Conservation (phyloP, 768 basidiomycete species). For the Phanerochaete carnosa region DNA sequence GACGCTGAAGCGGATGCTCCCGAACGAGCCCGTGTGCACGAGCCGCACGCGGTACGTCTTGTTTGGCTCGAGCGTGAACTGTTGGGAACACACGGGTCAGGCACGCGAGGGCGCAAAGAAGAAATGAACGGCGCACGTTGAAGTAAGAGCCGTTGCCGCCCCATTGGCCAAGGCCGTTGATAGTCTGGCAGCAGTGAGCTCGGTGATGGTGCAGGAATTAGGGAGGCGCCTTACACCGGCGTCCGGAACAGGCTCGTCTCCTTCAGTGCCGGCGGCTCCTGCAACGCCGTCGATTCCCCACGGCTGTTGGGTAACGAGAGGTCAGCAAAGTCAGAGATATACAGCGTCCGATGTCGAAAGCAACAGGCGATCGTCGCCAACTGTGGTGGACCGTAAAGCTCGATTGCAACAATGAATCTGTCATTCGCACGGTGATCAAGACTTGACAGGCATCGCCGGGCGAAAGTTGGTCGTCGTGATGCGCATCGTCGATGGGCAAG, state of each 20-base stretch:
- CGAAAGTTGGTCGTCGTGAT: no score
- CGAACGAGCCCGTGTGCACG: conserved; percentile 46
- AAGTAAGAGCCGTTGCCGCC: conserved; percentile 28
- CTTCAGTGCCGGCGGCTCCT: no score
- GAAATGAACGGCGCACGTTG: conserved; percentile 17
- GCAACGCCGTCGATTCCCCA: conserved; percentile 28
- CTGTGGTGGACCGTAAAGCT: no score
- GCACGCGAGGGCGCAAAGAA: neutral
- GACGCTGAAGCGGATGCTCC: conserved; percentile 41
- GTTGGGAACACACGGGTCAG: conserved; percentile 16
- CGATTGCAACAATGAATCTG: no score
- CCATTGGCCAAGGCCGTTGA: conserved; percentile 35
- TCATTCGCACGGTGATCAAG: no score
- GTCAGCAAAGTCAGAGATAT: no score
- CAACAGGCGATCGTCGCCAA: no score
- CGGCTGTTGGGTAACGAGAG: conserved; percentile 13
- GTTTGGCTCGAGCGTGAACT: conserved; percentile 36
- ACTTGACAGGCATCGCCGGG: no score
- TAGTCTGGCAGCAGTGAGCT: conserved; percentile 14
- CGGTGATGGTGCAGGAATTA: neutral
- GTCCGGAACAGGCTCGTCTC: conserved; percentile 33
- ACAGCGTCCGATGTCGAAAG: no score
- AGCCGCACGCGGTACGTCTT: conserved; percentile 44
- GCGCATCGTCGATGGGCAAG: no score
- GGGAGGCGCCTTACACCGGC: conserved; percentile 24